Evolutionary conservation across 768 basidiomycete genomes (phyloP).

Genomic region (Lepiota brunneoincarnata): DNA sequence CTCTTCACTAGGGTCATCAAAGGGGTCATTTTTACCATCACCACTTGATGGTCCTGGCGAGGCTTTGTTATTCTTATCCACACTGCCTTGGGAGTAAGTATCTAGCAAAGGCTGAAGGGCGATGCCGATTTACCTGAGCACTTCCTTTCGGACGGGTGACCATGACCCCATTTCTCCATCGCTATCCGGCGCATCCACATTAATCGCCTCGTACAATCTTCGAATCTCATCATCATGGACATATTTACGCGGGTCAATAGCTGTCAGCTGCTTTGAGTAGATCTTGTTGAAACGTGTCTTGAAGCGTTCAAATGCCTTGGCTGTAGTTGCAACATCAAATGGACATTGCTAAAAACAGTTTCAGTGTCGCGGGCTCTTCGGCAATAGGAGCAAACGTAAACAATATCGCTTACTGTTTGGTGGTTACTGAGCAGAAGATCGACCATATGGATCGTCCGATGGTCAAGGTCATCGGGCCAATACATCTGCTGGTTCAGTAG

Average conservation of each 20-base stretch:
- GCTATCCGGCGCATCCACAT: constrained; percentile 11
- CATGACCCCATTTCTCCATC: constrained; percentile 11
- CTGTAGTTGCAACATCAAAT: constrained; percentile 48
- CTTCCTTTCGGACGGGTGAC: neutral
- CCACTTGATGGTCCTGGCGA: neutral
- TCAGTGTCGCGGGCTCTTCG: constrained; percentile 1
- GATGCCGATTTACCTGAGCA: constrained; percentile 2
- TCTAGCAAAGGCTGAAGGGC: neutral
- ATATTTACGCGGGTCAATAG: constrained; percentile 32
- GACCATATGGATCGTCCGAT: constrained; percentile 41
- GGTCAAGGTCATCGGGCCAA: constrained; percentile 37
- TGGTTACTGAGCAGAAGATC: constrained; percentile 49
- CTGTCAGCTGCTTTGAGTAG: constrained; percentile 39
- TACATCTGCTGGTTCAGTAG: constrained; percentile 56
- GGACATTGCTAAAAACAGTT: constrained; percentile 48
- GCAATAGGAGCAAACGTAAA: neutral
- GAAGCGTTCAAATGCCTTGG: constrained; percentile 58
- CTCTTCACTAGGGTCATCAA: neutral
- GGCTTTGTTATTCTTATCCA: neutral
- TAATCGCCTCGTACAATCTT: constrained; percentile 15
- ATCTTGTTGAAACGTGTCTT: constrained; percentile 40
- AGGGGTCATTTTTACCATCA: neutral
- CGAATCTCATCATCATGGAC: constrained; percentile 33
- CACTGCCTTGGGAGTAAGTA: neutral
- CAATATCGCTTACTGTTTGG: constrained; percentile 38